Base-by-base conservation (phyloP, 2,329 filamentous ascomycete species). In the Ophiocordyceps camponoti-floridani region DNA sequence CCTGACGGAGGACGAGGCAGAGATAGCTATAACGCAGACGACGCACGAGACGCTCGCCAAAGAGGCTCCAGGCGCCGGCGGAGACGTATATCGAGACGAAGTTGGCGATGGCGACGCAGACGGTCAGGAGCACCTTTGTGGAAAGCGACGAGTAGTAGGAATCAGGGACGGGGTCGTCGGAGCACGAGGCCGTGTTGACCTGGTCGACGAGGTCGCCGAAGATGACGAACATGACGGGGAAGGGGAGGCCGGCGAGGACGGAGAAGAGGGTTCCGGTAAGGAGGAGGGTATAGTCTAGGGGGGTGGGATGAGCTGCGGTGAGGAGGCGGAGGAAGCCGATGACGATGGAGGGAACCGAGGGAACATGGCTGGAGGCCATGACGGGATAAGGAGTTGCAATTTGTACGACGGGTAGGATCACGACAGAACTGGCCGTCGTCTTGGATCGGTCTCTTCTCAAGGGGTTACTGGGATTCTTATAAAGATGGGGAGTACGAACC, bases 41-140 rank as follows among this genome's bases (percentile, higher is more conserved):
- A 49, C 76, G 73, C 42, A 76, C 73, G 9, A 84, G 64, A 4
- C 78, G 72, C 48, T 77, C 75, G 45, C 77, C 77, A 48, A 72
- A 68, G 50, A 82, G 62, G 49, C 67, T 76, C 77, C 77, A 84
- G 50, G 71, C 79, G 10, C 73, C 63, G 28, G 77, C 67, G 53
- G 83, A 74, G 45, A 68, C 59, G 57, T 83, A 85, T 50, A 83
- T 79, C 47, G 73, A 62, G 37, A 68, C 65, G 51, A 84, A 78
- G 47, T 73, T 71, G 27, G 69, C 77, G 46, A 80, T 72, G 18
- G 74, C 74, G 35, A 84, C 67, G 54, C 79, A 80, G 13, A 80
- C 69, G 19, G 83, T 64, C 42, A 71, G 51, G 54, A 82, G 56
- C 37, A 84, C 72, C 52, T 76, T 79, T 43, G 62, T 54, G 54